Base-by-base conservation (phyloP, 2,329 filamentous ascomycete species). In the Penicillium polonicum region DNA sequence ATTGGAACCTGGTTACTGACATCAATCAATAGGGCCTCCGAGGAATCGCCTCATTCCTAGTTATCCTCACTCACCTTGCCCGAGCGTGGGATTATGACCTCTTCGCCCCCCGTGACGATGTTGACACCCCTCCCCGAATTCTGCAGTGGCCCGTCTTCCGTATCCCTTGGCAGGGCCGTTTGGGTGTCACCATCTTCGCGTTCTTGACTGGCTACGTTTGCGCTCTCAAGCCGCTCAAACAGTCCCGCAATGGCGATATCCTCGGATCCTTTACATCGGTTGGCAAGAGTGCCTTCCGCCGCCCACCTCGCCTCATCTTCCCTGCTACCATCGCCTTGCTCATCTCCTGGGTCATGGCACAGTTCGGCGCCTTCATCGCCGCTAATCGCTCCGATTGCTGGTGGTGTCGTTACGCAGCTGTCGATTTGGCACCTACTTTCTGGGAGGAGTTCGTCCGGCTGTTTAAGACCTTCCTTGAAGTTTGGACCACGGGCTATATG, bases 201-300 rank as follows among this genome's bases (percentile, higher is more conserved):
- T 82, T 84, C 61, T 71, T 84, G 55, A 83, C 82, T 2, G 82
- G 82, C 56, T 83, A 83, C 61, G 82, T 84, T 21, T 83, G 81
- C 67, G 81, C 80, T 27, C 74, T 83, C 57, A 83, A 83, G 66
- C 82, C 82, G 1, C 70, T 83, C 17, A 81, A 80, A 66, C 78
- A 80, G 45, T 77, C 79, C 27, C 78, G 79, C 25, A 74, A 78
- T 12, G 77, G 78, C 39, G 78, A 83, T 59, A 61, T 69, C 23
- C 64, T 75, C 12, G 79, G 72, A 7, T 74, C 81, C 5, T 75
- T 83, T 55, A 74, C 75, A 45, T 76, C 80, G 25, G 71, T 84
- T 39, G 79, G 79, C 35, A 81, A 82, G 63, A 82, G 79, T 55
- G 80, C 81, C 38, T 83, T 84, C 66, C 79, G 81, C 45, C 79